These are phyloP conservation scores for Picea glauca DNA, from an alignment of 75 land plant genomes.

Conservation along the genomic window DNA sequence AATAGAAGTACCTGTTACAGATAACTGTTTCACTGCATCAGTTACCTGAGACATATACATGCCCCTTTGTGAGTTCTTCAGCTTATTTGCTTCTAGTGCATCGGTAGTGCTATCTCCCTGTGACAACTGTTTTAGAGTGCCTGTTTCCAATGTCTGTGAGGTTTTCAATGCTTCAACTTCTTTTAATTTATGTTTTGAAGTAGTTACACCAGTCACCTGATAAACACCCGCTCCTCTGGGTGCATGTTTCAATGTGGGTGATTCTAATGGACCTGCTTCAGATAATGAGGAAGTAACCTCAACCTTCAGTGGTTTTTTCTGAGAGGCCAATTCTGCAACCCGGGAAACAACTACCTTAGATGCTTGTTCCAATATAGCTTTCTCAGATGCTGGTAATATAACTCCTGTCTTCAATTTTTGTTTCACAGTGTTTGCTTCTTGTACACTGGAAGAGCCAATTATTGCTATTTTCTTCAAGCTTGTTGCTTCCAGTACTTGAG, in stretches of 20 bases:
- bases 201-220: conserved; percentile 4
- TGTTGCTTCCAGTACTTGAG: background rate
- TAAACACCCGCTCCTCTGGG: background rate
- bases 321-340: background rate
- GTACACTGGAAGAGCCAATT: background rate
- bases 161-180: background rate
- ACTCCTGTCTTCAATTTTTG: background rate
- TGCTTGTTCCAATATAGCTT: conserved; percentile 2
- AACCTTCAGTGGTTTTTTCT: background rate
- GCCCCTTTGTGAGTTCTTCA: background rate
- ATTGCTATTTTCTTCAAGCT: conserved; percentile 4
- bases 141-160: background rate
- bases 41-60: background rate
- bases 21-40: background rate
- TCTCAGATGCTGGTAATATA: background rate
- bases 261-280: background rate
- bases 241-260: background rate
- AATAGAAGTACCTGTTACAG: background rate
- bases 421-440: background rate
- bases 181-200: background rate
- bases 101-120: background rate
- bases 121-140: background rate
- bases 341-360: background rate
- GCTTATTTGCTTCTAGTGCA: background rate
- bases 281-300: background rate